Conservation (phyloP, 495 filamentous ascomycete species). For the Platismatia glauca region DNA sequence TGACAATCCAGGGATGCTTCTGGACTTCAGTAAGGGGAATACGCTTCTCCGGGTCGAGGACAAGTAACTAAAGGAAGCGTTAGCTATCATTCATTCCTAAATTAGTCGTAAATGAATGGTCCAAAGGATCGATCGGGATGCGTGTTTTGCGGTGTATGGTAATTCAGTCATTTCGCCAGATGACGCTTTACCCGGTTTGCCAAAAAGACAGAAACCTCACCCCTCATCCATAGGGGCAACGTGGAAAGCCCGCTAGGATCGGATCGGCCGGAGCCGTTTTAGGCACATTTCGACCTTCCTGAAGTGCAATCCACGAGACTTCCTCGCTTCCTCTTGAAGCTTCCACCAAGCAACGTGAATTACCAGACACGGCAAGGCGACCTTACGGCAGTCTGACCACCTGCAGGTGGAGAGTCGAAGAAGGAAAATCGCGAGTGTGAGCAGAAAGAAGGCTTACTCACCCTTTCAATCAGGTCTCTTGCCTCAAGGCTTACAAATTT, state of each 20-base stretch:
- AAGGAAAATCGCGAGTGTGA: neutral
- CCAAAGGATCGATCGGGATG: neutral
- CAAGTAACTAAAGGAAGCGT: constrained; percentile 55
- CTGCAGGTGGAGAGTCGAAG: neutral
- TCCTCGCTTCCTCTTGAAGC: no score
- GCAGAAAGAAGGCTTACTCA: constrained; percentile 44
- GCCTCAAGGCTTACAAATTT: constrained; percentile 86
- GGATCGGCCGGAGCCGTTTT: no score
- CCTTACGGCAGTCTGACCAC: neutral
- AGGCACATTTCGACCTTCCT: no score
- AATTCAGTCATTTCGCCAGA: no score
- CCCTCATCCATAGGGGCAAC: no score
- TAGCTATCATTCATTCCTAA: neutral
- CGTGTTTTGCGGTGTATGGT: no score
- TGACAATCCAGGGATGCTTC: constrained; percentile 92
- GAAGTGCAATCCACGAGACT: no score
- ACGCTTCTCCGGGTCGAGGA: constrained; percentile 88
- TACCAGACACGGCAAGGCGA: neutral
- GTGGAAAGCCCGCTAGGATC: no score
- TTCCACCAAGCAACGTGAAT: neutral
- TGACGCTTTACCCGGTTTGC: no score
- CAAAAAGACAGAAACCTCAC: no score
- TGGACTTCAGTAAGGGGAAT: constrained; percentile 84
- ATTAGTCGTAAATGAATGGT: neutral
- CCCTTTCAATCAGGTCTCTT: constrained; percentile 83